phyloP scores from a whole-genome alignment of 2,329 filamentous ascomycete genomes.

The Juglanconis juglandina region DNA sequence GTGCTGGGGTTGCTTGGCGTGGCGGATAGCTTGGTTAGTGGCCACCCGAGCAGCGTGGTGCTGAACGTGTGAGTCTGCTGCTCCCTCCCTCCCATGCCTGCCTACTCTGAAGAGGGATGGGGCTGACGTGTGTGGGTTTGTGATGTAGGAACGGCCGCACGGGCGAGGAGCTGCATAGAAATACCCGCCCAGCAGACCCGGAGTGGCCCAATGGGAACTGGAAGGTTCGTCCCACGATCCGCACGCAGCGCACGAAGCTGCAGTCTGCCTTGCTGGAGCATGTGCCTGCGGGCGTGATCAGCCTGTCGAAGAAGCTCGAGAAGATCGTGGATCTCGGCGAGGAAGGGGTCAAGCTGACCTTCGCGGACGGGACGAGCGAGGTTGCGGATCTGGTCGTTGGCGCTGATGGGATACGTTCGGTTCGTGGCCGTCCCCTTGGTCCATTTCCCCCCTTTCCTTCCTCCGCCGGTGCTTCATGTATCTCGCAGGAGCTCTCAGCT shows the following conservation, averaged over 20 bases:
- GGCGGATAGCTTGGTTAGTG: slow-evolving; percentile 18
- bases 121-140: background rate
- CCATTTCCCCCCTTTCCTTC: background rate
- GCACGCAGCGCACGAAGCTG: slow-evolving; percentile 33
- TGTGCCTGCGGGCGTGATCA: slow-evolving; percentile 41
- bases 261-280: slow-evolving; percentile 46
- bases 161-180: slow-evolving; percentile 25
- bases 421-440: slow-evolving; percentile 21
- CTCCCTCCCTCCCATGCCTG: background rate
- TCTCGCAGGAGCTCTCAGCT: too few relatives aligned
- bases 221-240: slow-evolving; percentile 12
- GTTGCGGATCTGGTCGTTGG: slow-evolving; percentile 47
- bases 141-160: slow-evolving; percentile 25
- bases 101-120: background rate
- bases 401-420: slow-evolving; percentile 50
- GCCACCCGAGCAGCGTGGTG: slow-evolving; percentile 15
- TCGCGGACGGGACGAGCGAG: slow-evolving; percentile 40
- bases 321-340: slow-evolving; percentile 33
- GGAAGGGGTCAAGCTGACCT: slow-evolving; percentile 37
- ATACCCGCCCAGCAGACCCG: slow-evolving; percentile 19
- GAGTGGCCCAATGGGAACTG: slow-evolving; percentile 12
- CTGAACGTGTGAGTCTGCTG: slow-evolving; percentile 8
- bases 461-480: too few relatives aligned
- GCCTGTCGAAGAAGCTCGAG: slow-evolving; percentile 41
- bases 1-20: slow-evolving; percentile 31